A percentile compares a stretch with the other conserved stretches of the same genome.
These are phyloP conservation scores for Tolypocladium ovalisporum DNA, from an alignment of 2,329 filamentous ascomycete species.

Conservation along the genomic window DNA sequence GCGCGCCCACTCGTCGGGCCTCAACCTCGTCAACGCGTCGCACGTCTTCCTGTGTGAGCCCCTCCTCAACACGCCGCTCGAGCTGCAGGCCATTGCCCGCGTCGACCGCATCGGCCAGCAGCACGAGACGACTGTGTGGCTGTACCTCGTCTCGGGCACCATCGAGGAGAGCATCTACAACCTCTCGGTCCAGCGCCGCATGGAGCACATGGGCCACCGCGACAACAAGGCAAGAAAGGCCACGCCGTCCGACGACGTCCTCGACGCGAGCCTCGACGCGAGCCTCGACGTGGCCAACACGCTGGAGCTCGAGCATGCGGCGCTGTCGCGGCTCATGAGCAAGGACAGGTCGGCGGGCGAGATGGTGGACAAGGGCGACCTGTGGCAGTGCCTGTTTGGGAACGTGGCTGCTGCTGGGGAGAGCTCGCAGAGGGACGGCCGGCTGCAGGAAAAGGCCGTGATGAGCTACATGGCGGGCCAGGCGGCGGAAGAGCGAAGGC, in stretches of 20 bases:
- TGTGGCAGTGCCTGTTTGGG: constrained; percentile 87
- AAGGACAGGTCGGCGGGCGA: constrained; percentile 66
- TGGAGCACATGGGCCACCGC: constrained; percentile 58
- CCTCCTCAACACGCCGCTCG: constrained; percentile 82
- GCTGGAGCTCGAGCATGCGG: constrained; percentile 65
- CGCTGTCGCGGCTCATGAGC: constrained; percentile 58
- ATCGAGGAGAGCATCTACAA: constrained; percentile 90
- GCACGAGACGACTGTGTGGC: constrained; percentile 83
- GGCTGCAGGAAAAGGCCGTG: constrained; percentile 21
- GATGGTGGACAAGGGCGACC: constrained; percentile 62
- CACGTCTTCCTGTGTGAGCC: constrained; percentile 95
- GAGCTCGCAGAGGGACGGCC: constrained; percentile 11
- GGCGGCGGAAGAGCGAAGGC: constrained; percentile 27
- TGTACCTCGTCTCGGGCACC: constrained; percentile 83
- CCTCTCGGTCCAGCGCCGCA: constrained; percentile 65
- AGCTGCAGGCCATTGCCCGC: constrained; percentile 88
- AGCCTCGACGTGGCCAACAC: constrained; percentile 76
- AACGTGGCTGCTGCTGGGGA: constrained; percentile 26
- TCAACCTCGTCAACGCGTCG: constrained; percentile 86
- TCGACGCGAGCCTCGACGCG: constrained; percentile 49
- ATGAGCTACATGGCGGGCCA: constrained; percentile 33
- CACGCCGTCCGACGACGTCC: constrained; percentile 23
- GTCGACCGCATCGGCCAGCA: constrained; percentile 91
- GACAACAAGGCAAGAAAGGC: constrained; percentile 26
- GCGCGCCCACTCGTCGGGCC: constrained; percentile 74